Conservation (phyloP, 345 rosid genomes). For the Psidium guajava region DNA sequence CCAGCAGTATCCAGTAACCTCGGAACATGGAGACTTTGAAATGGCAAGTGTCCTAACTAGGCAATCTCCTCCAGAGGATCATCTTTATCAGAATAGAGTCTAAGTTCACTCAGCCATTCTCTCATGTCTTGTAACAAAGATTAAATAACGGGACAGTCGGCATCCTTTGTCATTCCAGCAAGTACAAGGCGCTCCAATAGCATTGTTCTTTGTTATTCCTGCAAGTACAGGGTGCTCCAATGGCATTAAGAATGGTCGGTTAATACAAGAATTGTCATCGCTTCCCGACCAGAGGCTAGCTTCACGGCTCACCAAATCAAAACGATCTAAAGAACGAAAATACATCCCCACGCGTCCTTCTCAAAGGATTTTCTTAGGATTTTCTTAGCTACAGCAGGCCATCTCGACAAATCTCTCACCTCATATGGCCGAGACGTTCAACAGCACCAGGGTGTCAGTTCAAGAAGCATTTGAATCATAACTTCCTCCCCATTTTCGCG, state of each 20-base stretch:
- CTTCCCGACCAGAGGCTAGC: neutral
- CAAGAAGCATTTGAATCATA: slow-evolving; percentile 17
- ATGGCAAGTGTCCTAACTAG: neutral
- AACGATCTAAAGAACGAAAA: neutral
- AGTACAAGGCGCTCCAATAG: neutral
- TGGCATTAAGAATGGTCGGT: neutral
- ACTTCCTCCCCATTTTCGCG: slow-evolving; percentile 69
- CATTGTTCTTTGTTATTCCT: neutral
- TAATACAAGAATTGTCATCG: neutral
- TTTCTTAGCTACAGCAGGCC: neutral
- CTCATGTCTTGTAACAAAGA: neutral
- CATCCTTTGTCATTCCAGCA: neutral
- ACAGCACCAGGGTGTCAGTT: neutral
- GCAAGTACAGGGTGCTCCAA: neutral
- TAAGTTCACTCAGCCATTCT: neutral
- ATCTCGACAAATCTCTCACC: neutral
- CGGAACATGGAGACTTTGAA: neutral
- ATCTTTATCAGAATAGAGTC: neutral
- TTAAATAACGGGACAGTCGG: neutral
- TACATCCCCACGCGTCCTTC: neutral
- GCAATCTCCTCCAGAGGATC: neutral
- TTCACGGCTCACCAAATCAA: neutral
- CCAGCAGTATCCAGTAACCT: neutral
- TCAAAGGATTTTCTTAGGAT: neutral
- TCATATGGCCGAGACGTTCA: neutral